Evolutionary conservation across 257 asterid genomes (phyloP).

Genomic region (Gentiana macrophylla): DNA sequence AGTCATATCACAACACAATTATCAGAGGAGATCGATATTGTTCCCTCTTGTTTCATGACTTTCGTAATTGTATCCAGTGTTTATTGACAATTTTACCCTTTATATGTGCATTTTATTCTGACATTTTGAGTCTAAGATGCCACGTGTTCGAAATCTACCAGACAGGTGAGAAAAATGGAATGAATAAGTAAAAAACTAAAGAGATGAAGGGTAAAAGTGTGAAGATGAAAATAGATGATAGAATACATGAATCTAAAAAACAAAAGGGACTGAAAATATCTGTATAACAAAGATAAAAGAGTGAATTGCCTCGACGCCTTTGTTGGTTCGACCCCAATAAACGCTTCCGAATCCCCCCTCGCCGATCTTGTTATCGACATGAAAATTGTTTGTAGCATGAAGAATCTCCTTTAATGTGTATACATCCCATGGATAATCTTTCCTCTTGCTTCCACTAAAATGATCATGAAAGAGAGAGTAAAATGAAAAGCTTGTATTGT

Average conservation of each 20-base stretch:
- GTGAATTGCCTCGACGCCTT: conserved; percentile 53
- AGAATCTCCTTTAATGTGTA: conserved; percentile 61
- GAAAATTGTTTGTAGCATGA: conserved; percentile 64
- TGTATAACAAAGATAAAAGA: not conserved
- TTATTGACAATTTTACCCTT: no score
- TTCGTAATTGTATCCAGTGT: no score
- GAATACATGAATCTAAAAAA: not conserved
- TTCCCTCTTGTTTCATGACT: no score
- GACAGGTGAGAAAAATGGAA: no score
- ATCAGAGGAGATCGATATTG: no score
- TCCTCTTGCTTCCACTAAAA: conserved; percentile 16
- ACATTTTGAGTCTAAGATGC: no score
- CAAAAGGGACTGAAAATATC: not conserved
- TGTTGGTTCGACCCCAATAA: conserved; percentile 68
- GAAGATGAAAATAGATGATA: not conserved
- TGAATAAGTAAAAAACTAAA: no score
- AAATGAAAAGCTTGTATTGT: not conserved
- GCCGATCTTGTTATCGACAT: conserved; percentile 60
- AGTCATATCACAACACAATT: no score
- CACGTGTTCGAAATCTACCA: no score
- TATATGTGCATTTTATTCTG: no score
- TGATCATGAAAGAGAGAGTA: not conserved
- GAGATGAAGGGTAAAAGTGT: not conserved
- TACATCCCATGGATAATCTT: conserved; percentile 55
- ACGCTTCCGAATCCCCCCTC: conserved; percentile 91